These are phyloP conservation scores for Diutina neorugosa DNA, from an alignment of 1,139 yeast species.

Conservation along the genomic window DNA sequence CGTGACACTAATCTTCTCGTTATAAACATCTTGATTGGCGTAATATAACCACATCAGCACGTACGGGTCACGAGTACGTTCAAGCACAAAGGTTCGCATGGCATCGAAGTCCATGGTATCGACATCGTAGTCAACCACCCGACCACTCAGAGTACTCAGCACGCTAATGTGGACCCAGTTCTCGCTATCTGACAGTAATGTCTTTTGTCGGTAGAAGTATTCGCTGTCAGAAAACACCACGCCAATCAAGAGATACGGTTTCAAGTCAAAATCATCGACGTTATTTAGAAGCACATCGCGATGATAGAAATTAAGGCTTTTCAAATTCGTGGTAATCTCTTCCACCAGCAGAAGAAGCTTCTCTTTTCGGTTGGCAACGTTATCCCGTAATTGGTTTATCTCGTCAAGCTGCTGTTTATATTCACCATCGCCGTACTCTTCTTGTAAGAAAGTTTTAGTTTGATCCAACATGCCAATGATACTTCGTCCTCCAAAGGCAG, in stretches of 20 bases:
- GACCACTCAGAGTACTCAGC: background rate
- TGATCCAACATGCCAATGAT: background rate
- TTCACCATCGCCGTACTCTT: background rate
- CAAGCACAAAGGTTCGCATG: background rate
- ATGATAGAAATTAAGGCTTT: background rate
- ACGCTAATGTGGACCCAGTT: conserved; percentile 1
- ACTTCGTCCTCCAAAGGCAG: background rate
- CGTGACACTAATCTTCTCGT: background rate
- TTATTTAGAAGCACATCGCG: background rate
- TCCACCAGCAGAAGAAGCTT: background rate
- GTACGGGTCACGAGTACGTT: background rate
- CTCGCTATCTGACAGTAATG: background rate
- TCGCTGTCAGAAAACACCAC: background rate
- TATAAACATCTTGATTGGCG: background rate
- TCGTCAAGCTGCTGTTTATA: background rate
- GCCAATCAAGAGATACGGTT: background rate
- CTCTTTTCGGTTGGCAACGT: background rate
- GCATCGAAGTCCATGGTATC: background rate
- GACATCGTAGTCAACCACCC: background rate
- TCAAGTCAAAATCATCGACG: background rate
- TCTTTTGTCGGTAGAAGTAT: background rate
- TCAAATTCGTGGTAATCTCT: background rate
- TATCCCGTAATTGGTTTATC: background rate
- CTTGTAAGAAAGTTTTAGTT: background rate
- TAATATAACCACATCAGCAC: background rate